Evolutionary conservation across 139 green algal genomes (phyloP), one percentile per base, ranked within the genome.

Genomic region (Gonium pectorale): DNA sequence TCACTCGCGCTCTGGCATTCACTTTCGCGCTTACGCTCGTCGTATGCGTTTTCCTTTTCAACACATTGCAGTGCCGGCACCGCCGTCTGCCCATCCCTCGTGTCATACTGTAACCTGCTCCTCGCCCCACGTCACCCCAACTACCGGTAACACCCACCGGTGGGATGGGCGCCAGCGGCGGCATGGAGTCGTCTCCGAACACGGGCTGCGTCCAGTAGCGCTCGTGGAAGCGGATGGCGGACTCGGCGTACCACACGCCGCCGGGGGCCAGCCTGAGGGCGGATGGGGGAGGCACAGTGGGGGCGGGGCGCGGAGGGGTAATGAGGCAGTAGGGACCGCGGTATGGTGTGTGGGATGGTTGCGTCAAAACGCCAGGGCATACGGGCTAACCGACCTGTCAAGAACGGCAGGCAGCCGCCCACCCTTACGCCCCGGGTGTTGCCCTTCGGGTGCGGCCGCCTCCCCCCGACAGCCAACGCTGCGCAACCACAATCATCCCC

Each of bases 201-300:
- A 88, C 52, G 3, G 87, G 82, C 2, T 69, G 62, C 31, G 80
- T 71, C 77, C 77, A 88, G 82, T 90, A 90, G 62, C 60, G 63
- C 4, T 71, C 9, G 77, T 90, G 69, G 82, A 77, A 69, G 62
- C 87, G 87, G n/a, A 90, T 72, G 19, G 85, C 72, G 11, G 56
- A 85, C 77, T 88, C 68, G 0, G 67, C 87, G 5, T 63, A 38
- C 78, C 77, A 90, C 69, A 44, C 44, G 17, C 69, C 69, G n/a
- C 87, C 87, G 21, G 87, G 31, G 1, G 41, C 41, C 43, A 90
- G 82, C 62, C 87, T 88, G 81, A 19, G 13, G 13, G 2, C 27
- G 22, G 37, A 9, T 22, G 35, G 70, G 46, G n/a, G 7, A 27
- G 8, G 68, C 37, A 27, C n/a, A 29, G 54, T 29, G 21, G n/a